phyloP scores from a whole-genome alignment of 2,329 filamentous ascomycete genomes.

The Daldinia eschscholtzii region DNA sequence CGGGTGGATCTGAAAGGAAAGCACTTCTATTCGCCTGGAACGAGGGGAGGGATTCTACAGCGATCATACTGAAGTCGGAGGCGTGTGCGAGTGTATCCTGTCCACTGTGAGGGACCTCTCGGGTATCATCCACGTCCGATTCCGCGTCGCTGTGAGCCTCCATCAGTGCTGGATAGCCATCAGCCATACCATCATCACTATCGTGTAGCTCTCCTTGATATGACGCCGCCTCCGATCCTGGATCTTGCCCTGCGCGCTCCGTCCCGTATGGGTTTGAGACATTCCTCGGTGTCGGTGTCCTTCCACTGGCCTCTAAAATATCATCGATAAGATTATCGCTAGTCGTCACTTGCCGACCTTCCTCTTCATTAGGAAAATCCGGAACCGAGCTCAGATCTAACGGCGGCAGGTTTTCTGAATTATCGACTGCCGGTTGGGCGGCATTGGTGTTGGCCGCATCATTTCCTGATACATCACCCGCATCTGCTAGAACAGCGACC shows the following conservation, averaged over 20 bases:
- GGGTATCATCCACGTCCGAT: conserved; percentile 43
- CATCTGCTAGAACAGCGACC: conserved; percentile 38
- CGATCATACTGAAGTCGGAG: conserved; percentile 71
- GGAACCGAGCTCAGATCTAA: conserved; percentile 2
- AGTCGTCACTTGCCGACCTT: conserved; percentile 18
- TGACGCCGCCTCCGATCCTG: conserved; percentile 35
- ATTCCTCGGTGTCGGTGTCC: conserved; percentile 35
- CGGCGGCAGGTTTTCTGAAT: conserved; percentile 21
- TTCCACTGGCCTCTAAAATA: conserved; percentile 23
- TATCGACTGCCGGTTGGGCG: conserved; percentile 21
- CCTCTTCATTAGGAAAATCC: conserved; percentile 19
- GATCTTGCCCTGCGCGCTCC: conserved; percentile 20
- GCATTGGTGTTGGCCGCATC: conserved; percentile 23
- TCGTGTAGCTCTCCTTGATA: conserved; percentile 35
- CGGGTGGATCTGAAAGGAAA: conserved; percentile 55
- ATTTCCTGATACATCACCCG: conserved; percentile 26
- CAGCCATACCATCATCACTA: conserved; percentile 39
- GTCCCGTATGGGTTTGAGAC: conserved; percentile 12
- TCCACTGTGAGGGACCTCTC: conserved; percentile 41
- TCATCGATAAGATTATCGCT: conserved; percentile 29
- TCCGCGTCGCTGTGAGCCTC: conserved; percentile 48
- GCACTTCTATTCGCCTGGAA: conserved; percentile 59
- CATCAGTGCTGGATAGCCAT: conserved; percentile 46
- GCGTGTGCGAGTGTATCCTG: conserved; percentile 60
- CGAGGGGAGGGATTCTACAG: conserved; percentile 66